Conservation (phyloP, 495 filamentous ascomycete species). For the Staphylotrichum longicolle region DNA sequence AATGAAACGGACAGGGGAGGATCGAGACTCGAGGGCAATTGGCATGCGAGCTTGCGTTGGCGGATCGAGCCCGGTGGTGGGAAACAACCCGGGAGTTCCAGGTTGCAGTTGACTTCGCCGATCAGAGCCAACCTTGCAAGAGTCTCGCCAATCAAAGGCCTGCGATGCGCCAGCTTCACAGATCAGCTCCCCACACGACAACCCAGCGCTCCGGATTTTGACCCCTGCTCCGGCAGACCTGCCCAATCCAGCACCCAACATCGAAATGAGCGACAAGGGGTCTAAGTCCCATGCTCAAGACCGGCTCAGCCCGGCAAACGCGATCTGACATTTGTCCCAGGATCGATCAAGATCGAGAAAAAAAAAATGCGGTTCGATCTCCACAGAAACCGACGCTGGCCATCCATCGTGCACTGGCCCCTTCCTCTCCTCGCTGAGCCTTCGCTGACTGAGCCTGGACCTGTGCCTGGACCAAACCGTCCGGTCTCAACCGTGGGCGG, state of each 20-base stretch:
- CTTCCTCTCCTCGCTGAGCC: too few relatives aligned
- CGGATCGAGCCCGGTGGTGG: not conserved
- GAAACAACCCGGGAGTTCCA: not conserved
- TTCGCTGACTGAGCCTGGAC: too few relatives aligned
- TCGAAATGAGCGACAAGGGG: not conserved
- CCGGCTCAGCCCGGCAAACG: not conserved
- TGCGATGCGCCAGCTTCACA: not conserved
- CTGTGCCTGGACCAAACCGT: too few relatives aligned
- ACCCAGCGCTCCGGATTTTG: not conserved
- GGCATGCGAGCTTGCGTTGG: too few relatives aligned
- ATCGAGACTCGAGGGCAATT: too few relatives aligned
- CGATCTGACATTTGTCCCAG: not conserved
- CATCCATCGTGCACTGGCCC: too few relatives aligned
- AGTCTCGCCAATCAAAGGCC: not conserved
- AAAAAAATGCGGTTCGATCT: too few relatives aligned
- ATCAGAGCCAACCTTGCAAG: slow-evolving; percentile 7
- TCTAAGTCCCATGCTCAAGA: not conserved
- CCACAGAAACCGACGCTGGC: too few relatives aligned
- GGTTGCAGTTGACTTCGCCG: not conserved
- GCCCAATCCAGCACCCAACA: slow-evolving; percentile 6
- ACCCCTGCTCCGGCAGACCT: not conserved
- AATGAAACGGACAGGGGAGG: too few relatives aligned
- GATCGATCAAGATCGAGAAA: too few relatives aligned
- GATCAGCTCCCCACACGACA: slow-evolving; percentile 1
- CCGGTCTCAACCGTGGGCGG: too few relatives aligned